These are phyloP conservation scores for Penicillium sp. DNA, from an alignment of 2,329 filamentous ascomycete genomes.

Conservation along the genomic window DNA sequence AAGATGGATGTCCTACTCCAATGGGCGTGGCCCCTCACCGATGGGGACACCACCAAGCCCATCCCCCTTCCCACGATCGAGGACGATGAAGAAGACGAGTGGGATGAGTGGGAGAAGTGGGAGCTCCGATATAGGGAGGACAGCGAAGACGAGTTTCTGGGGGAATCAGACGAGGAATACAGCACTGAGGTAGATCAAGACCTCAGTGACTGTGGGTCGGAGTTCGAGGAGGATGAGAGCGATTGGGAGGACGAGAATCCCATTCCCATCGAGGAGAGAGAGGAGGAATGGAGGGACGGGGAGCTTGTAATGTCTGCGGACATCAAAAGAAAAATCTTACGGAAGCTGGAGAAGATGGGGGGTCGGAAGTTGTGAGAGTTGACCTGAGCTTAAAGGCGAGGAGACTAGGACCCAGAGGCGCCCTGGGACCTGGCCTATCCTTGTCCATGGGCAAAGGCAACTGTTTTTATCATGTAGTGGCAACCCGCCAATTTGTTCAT, in stretches of 20 bases:
- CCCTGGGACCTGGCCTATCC: background rate
- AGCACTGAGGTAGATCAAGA: background rate
- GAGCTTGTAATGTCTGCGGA: background rate
- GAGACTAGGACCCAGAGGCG: background rate
- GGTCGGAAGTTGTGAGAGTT: background rate
- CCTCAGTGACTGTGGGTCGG: background rate
- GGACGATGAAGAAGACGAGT: slow-evolving; percentile 11
- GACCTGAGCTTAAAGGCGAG: slow-evolving; percentile 1
- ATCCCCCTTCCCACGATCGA: slow-evolving; percentile 8
- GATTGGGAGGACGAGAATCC: no score
- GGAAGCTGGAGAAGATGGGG: background rate
- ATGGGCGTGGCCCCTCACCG: slow-evolving; percentile 7
- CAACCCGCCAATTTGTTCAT: background rate
- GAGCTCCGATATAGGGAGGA: background rate
- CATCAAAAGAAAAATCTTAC: background rate
- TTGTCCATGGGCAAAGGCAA: slow-evolving; percentile 1
- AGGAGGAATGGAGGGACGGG: background rate
- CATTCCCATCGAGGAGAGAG: background rate
- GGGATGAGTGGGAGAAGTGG: background rate
- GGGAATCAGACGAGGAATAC: background rate
- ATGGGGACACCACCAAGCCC: slow-evolving; percentile 1
- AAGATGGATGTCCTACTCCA: slow-evolving; percentile 10
- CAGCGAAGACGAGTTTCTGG: background rate
- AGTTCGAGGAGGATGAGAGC: background rate
- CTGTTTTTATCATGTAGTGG: background rate